Evolutionary conservation across 208 protist genomes (phyloP), one percentile per base, ranked within the genome.

Genomic region (Crithidia sp.): DNA sequence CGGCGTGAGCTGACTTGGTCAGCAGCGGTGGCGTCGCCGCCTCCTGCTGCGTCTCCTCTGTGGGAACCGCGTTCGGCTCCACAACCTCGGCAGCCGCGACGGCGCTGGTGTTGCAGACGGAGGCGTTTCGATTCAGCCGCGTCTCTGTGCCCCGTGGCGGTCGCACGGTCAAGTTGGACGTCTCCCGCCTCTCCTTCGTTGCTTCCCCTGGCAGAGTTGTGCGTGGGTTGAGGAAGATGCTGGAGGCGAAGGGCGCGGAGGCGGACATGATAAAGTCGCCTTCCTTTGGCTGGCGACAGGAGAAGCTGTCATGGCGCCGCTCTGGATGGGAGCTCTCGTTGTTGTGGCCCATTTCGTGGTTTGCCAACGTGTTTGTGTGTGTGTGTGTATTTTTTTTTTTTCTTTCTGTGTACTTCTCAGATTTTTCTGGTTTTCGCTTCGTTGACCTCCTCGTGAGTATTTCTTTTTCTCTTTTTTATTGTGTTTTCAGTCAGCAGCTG

Each of bases 251-350:
- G 5, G 61, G 28, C 7, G 45, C 28, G 17, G 61, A 55, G 61
- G 43, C 45, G 28, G 61, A 66, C 28, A 66, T 16, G 61, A 66
- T 66, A 17, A 66, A 66, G 28, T 66, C 61, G 5, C 4, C 43
- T 17, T 66, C 28, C 10, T 43, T 53, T 8, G 45, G 28, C 7
- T 37, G 2, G 2, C 5, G 6, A n/a, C 45, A 40, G 19, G 40
- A n/a, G 61, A 55, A 8, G 61, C 45, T 41, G 45, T 43, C 61
- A 3, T 41, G 10, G 10, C 41, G 39, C 19, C 41, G 61, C 45
- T 55, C 14, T 9, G 37, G 41, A 12, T 28, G 59, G 37, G n/a
- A 16, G 37, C 14, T 52, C n/a, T 62, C 39, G 7, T 52, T 14
- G 39, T 64, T 37, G 59, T 6, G 41, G 2, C 59, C 17, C 59